Evolutionary conservation across 108 stramenopile species (phyloP), one percentile per base, ranked within the genome.

Genomic region (Conticribra weissflogii): DNA sequence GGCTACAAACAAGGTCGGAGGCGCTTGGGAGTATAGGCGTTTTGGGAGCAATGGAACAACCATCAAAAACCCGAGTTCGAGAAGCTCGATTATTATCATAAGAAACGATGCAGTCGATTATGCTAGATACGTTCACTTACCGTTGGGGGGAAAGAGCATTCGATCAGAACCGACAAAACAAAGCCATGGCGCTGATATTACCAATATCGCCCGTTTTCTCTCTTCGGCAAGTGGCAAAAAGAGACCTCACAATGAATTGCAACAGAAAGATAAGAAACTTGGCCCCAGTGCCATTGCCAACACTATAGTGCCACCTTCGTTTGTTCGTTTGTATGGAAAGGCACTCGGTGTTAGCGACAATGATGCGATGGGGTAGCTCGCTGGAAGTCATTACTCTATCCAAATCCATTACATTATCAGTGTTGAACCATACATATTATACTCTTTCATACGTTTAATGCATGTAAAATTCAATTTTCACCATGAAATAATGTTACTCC

Each of bases 31-130:
- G 27, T 5, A 36, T 7, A 5, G n/a, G 28, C n/a, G 24, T 54
- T 22, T 24, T 29, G 16, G 17, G 0, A 0, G 7, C 1, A 54
- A 9, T 3, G 36, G 44, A 36, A 36, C 36, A 1, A 54, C 44
- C 32, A 54, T 19, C 17, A 33, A 18, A 27, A 44, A 5, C 32
- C 18, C 21, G 22, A 17, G 1, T 17, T 34, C n/a, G n/a, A n/a
- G 34, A 15, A 19, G 28, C 44, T 54, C 66, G 3, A 28, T 66
- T 22, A 66, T 66, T 21, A 23, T 66, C 25, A 66, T 66, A 25
- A 52, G 66, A n/a, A 55, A 66, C 24, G 66, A 66, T 66, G 32
- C 52, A 24, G 66, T 66, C 16, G 36, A 66, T 36, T 66, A 66
- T 36, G 50, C 16, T 18, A 66, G 22, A 34, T 52, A 66, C 55